Evolutionary conservation across 2,329 filamentous ascomycete species (phyloP), one percentile per base, ranked within the genome.

Genomic region (Xylariaceae sp.): DNA sequence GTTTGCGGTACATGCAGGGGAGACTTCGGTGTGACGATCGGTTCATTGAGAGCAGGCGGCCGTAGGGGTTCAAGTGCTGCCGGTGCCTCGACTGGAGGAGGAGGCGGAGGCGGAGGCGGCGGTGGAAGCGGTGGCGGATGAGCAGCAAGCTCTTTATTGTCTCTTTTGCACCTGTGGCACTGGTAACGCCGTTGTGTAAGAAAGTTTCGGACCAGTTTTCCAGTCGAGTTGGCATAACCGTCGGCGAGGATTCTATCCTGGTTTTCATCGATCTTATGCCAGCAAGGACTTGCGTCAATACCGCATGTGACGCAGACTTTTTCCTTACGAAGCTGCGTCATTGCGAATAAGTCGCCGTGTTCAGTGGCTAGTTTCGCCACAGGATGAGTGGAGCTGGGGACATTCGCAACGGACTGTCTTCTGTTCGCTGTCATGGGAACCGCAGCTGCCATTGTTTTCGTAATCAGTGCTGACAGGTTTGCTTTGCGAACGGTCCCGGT

Each of bases 401-500:
- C 61, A 1, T 78, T 78, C 30, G 78, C 80, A 1, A 81, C 81
- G 30, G 87, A 88, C 15, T 79, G 75, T 62, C 84, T 81, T 58
- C 85, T 78, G 67, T 81, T 78, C 30, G 74, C 70, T 60, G 75
- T 72, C 54, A 62, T 73, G 68, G 66, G 76, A 66, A 59, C 73
- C 68, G 67, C 76, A 67, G 67, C 77, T 71, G 70, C 78, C 69
- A 71, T 60, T 1, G 73, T 75, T 71, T 87, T 90, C 10, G 83
- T 82, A 34, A 83, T 84, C 54, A 83, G 81, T 58, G 84, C 85
- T 70, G 88, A 83, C 48, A 94, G 82, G 60, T 90, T 94, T 18
- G 94, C 93, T 74, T 96, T 97, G 57, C 94, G 88, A 18, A 94
- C 90, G 15, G 93, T 97, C 34, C 94, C 94, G 2, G 92, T 97